These are phyloP conservation scores for Haplosporangium sp. DNA, from an alignment of 371 early-diverging fungal species.

Conservation along the genomic window DNA sequence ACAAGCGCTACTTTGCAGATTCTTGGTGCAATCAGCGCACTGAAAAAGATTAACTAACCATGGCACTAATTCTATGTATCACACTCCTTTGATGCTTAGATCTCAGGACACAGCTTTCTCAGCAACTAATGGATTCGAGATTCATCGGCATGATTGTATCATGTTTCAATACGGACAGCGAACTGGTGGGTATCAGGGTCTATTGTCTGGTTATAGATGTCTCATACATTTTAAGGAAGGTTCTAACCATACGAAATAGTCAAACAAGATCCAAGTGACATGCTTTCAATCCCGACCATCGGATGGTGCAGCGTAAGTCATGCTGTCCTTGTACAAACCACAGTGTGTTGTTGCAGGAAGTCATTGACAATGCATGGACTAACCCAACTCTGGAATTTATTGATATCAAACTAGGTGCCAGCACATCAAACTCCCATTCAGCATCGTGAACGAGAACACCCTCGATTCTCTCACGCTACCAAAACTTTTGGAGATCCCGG, in stretches of 20 bases:
- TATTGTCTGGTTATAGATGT: too few relatives aligned
- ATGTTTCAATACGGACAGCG: constrained; percentile 68
- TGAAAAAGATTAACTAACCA: background rate
- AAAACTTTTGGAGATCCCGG: constrained; percentile 58
- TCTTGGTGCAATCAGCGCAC: too few relatives aligned
- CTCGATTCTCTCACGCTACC: constrained; percentile 53
- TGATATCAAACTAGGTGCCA: constrained; percentile 25
- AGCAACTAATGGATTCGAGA: constrained; percentile 72
- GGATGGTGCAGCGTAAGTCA: constrained; percentile 34
- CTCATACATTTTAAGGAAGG: too few relatives aligned
- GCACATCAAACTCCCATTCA: constrained; percentile 59
- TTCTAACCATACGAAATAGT: constrained; percentile 25
- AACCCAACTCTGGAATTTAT: background rate
- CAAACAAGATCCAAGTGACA: constrained; percentile 65
- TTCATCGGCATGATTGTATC: constrained; percentile 81
- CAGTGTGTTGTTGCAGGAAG: too few relatives aligned
- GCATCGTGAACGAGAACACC: constrained; percentile 54
- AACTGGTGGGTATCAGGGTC: constrained; percentile 48
- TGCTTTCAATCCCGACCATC: constrained; percentile 62
- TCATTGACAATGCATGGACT: too few relatives aligned
- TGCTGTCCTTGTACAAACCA: too few relatives aligned
- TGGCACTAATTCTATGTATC: background rate
- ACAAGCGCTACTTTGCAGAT: too few relatives aligned
- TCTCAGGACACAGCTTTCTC: constrained; percentile 72
- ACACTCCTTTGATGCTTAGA: constrained; percentile 53